Conservation (phyloP, 257 asterid species). For the Solanum chmielewskii region DNA sequence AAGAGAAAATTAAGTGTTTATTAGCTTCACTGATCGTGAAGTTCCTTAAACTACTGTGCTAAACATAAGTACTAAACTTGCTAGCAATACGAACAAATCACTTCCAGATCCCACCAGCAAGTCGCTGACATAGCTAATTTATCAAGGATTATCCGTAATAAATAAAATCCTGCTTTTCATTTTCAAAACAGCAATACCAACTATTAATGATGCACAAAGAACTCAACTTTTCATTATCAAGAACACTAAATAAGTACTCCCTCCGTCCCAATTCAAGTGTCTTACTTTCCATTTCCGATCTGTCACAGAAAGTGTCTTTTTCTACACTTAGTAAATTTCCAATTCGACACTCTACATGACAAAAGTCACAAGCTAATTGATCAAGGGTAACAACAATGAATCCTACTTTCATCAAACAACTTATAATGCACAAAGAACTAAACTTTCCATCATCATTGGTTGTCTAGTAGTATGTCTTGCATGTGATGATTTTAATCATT, state of each 20-base stretch:
- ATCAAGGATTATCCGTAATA: neutral
- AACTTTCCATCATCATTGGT: neutral
- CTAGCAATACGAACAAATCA: neutral
- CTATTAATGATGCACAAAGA: neutral
- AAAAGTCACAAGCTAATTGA: no score
- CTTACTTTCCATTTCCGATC: neutral
- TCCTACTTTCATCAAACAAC: no score
- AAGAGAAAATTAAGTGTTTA: neutral
- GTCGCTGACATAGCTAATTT: neutral
- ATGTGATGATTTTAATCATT: no score
- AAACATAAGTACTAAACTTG: fast-evolving
- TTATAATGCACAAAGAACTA: neutral
- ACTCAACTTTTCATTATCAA: neutral
- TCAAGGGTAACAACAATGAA: no score
- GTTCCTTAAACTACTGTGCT: neutral
- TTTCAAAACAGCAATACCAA: neutral
- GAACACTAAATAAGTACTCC: neutral
- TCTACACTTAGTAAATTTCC: no score
- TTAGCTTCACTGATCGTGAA: neutral
- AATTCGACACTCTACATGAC: no score
- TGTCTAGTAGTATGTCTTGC: no score
- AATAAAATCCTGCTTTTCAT: neutral
- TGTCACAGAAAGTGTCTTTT: neutral
- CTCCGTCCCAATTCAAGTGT: neutral
- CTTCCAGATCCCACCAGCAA: neutral